Evolutionary conservation across 2,329 filamentous ascomycete genomes (phyloP).

Genomic region (Triangularia setosa): DNA sequence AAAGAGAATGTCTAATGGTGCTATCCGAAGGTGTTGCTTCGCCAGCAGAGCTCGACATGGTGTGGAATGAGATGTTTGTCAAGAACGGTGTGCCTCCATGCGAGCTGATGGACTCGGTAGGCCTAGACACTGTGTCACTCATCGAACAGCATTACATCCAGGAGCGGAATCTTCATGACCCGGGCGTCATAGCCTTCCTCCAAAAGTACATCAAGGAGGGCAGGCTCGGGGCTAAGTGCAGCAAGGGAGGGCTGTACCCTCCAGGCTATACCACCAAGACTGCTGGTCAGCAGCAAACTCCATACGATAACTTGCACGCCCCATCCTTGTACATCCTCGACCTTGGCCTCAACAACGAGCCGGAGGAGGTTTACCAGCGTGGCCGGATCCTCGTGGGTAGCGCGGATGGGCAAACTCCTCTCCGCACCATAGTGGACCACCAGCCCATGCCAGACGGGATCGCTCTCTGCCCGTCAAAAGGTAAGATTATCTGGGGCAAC

Average conservation of each 20-base stretch:
- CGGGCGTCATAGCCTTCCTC: constrained; percentile 43
- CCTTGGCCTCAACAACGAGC: constrained; percentile 25
- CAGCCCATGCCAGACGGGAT: constrained; percentile 43
- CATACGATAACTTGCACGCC: constrained; percentile 16
- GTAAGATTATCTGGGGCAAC: constrained; percentile 46
- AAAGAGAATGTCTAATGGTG: constrained; percentile 47
- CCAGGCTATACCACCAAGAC: constrained; percentile 20
- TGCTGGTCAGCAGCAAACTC: constrained; percentile 4
- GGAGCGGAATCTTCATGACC: constrained; percentile 41
- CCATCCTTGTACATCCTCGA: constrained; percentile 29
- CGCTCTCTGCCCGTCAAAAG: constrained; percentile 31
- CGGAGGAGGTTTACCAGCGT: constrained; percentile 6
- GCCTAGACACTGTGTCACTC: constrained; percentile 49
- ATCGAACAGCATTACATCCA: constrained; percentile 52
- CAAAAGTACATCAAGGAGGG: constrained; percentile 43
- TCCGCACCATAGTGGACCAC: constrained; percentile 25
- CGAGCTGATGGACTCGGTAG: constrained; percentile 45
- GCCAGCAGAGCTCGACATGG: constrained; percentile 46
- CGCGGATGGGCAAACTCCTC: constrained; percentile 20
- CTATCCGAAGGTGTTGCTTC: constrained; percentile 46
- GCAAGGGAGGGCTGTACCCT: constrained; percentile 39
- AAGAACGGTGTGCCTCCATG: constrained; percentile 32
- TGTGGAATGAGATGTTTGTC: constrained; percentile 42
- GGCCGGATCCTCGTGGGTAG: constrained; percentile 25
- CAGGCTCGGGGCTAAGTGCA: constrained; percentile 43